Evolutionary conservation across 2,329 filamentous ascomycete species (phyloP).

Genomic region (Penicillium sp.): DNA sequence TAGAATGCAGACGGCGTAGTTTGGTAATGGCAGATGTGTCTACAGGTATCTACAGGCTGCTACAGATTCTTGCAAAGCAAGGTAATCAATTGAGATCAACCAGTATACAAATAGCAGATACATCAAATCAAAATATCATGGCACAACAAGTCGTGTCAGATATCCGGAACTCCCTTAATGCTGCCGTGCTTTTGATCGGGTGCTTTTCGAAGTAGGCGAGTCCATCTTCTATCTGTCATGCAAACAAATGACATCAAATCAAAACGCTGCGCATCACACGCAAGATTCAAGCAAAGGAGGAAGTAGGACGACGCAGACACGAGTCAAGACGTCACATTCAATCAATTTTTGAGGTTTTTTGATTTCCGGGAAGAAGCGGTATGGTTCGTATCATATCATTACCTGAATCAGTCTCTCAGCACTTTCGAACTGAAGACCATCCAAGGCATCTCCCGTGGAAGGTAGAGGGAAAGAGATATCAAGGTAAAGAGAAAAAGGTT

Average conservation of each 20-base stretch:
- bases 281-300: conserved; percentile 14
- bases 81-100: conserved; percentile 25
- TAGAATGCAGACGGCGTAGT: too few relatives aligned
- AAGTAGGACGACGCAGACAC: conserved; percentile 21
- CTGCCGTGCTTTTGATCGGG: conserved; percentile 56
- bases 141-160: conserved; percentile 53
- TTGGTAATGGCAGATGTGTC: too few relatives aligned
- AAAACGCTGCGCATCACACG: conserved; percentile 15
- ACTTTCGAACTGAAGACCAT: neutral
- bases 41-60: too few relatives aligned
- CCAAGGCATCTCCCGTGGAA: neutral
- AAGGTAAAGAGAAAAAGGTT: conserved; percentile 15
- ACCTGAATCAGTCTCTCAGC: conserved; percentile 5
- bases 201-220: conserved; percentile 45
- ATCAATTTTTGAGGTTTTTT: conserved; percentile 28
- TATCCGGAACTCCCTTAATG: conserved; percentile 68
- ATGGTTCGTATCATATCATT: conserved; percentile 24
- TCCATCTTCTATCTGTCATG: conserved; percentile 46
- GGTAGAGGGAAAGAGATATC: conserved; percentile 6
- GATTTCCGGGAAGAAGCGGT: conserved; percentile 14
- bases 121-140: conserved; percentile 30
- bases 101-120: conserved; percentile 31
- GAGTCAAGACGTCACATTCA: conserved; percentile 30
- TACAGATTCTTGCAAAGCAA: too few relatives aligned
- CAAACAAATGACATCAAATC: conserved; percentile 10